Evolutionary conservation across 2,329 filamentous ascomycete genomes (phyloP).

Genomic region (Fusarium sp.): DNA sequence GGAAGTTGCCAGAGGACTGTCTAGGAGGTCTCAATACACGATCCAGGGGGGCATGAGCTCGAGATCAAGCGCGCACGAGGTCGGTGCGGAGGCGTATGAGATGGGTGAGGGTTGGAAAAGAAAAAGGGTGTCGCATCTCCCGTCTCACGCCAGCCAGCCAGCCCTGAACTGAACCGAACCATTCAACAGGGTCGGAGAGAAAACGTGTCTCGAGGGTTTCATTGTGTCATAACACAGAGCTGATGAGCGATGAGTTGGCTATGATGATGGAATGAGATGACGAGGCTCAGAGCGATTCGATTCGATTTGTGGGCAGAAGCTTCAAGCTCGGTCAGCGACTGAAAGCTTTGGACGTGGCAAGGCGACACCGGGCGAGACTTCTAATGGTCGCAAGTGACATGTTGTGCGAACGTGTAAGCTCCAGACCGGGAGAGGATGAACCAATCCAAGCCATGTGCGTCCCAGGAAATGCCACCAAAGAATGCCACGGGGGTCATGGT

Average conservation of each 20-base stretch:
- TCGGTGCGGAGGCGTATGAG: not conserved
- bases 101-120: not conserved
- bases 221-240: conserved; percentile 33
- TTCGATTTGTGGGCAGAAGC: conserved; percentile 10
- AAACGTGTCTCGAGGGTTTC: conserved; percentile 32
- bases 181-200: conserved; percentile 29
- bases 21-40: not conserved
- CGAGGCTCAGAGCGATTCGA: not conserved
- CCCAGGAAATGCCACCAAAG: conserved; percentile 12
- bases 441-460: conserved; percentile 33
- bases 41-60: conserved; percentile 6
- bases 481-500: conserved; percentile 5
- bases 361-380: conserved; percentile 14
- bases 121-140: conserved; percentile 1
- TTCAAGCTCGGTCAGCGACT: conserved; percentile 32
- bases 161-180: conserved; percentile 14
- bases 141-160: conserved; percentile 3
- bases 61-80: conserved; percentile 1
- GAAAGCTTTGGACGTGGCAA: conserved; percentile 31
- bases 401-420: conserved; percentile 28
- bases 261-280: conserved; percentile 33
- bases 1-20: not conserved
- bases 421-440: conserved; percentile 16
- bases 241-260: conserved; percentile 37
- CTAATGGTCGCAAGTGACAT: conserved; percentile 29